These are phyloP conservation scores for Kluyveromyces sp. DNA, from an alignment of 1,139 yeast genomes.

Conservation along the genomic window DNA sequence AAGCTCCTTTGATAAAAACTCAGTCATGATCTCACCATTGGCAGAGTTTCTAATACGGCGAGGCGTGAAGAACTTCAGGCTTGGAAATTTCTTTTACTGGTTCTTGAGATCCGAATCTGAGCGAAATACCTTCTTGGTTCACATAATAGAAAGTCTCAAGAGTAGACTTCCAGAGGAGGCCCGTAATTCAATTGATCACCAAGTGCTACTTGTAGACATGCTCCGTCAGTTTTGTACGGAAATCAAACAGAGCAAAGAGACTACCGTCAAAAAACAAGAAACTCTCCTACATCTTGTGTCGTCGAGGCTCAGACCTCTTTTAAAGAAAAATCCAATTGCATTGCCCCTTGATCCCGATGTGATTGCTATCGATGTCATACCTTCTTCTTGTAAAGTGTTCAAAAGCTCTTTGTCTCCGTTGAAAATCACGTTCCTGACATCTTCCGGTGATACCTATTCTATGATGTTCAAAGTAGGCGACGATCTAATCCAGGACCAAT, in stretches of 20 bases:
- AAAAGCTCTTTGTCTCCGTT: constrained; percentile 86
- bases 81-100: constrained; percentile 89
- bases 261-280: constrained; percentile 53
- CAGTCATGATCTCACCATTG: constrained; percentile 48
- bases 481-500: constrained; percentile 91
- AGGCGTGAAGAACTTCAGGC: constrained; percentile 54
- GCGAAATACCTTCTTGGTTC: constrained; percentile 45
- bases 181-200: constrained; percentile 34
- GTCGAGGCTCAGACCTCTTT: constrained; percentile 28
- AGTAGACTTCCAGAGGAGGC: constrained; percentile 25
- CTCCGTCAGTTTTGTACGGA: constrained; percentile 39
- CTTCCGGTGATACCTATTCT: constrained; percentile 47
- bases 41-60: constrained; percentile 74
- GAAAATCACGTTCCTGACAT: constrained; percentile 71
- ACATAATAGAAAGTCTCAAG: constrained; percentile 34
- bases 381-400: constrained; percentile 79
- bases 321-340: constrained; percentile 23
- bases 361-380: constrained; percentile 65
- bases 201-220: constrained; percentile 39
- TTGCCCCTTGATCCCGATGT: constrained; percentile 36
- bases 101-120: constrained; percentile 80
- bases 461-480: constrained; percentile 94
- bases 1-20: constrained; percentile 14
- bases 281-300: constrained; percentile 34
- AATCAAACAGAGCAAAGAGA: constrained; percentile 44